Evolutionary conservation across 305 asterid genomes (phyloP).

Genomic region (Solanum hybrid): DNA sequence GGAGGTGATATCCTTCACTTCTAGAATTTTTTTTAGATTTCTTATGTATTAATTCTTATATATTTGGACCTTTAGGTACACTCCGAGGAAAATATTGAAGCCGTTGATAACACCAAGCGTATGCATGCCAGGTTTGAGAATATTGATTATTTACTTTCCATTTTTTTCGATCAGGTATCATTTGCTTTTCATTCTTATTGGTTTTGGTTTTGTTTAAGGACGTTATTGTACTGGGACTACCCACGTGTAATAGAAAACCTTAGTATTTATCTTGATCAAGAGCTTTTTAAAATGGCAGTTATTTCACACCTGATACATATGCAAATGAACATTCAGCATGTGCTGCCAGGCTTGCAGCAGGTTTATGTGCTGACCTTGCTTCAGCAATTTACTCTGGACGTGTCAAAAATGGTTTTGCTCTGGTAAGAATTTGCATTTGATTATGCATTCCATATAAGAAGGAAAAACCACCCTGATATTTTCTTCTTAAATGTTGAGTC

Average conservation of each 20-base stretch:
- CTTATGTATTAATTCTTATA: slow-evolving; percentile 16
- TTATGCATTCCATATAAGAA: slow-evolving; percentile 2
- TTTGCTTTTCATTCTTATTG: neutral
- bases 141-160: slow-evolving; percentile 3
- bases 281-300: slow-evolving; percentile 44
- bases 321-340: slow-evolving; percentile 84
- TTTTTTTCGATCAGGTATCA: neutral
- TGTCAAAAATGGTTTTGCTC: slow-evolving; percentile 91
- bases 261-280: neutral
- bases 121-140: slow-evolving; percentile 58
- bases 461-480: slow-evolving; percentile 13
- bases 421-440: slow-evolving; percentile 43
- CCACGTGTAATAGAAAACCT: neutral
- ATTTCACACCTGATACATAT: slow-evolving; percentile 96
- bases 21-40: neutral
- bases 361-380: slow-evolving; percentile 95
- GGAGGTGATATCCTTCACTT: neutral
- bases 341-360: slow-evolving; percentile 98
- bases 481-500: slow-evolving; percentile 15
- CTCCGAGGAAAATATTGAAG: slow-evolving; percentile 66
- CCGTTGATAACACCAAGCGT: slow-evolving; percentile 72
- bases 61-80: slow-evolving; percentile 63
- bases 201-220: neutral
- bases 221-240: neutral
- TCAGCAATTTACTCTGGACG: slow-evolving; percentile 63